Conservation (phyloP, 805 yeast species). For the Wickerhamiella galacta region DNA sequence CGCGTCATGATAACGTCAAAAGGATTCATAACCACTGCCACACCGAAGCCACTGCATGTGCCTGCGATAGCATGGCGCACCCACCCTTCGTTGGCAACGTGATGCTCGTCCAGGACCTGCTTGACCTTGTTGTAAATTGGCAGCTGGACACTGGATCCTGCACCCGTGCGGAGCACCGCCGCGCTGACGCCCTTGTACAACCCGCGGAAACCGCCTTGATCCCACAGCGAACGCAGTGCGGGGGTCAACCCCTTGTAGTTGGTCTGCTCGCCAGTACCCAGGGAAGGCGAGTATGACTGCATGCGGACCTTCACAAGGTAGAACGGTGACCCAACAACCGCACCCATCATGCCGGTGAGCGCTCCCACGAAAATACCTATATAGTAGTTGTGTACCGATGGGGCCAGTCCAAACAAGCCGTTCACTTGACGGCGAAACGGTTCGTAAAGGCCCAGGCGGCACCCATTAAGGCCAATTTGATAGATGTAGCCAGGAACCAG, state of each 20-base stretch:
- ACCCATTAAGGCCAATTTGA: slow-evolving; percentile 84
- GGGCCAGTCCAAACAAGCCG: slow-evolving; percentile 33
- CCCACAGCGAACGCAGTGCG: slow-evolving; percentile 48
- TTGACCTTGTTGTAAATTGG: slow-evolving; percentile 79
- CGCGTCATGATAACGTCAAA: slow-evolving; percentile 93
- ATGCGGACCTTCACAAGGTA: slow-evolving; percentile 87
- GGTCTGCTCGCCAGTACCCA: slow-evolving; percentile 81
- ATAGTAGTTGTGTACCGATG: slow-evolving; percentile 33
- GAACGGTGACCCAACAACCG: slow-evolving; percentile 77
- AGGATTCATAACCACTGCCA: slow-evolving; percentile 91
- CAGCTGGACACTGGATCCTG: slow-evolving; percentile 88
- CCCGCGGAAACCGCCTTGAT: slow-evolving; percentile 59
- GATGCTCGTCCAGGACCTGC: slow-evolving; percentile 35
- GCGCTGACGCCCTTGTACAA: slow-evolving; percentile 86
- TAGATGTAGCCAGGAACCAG: slow-evolving; percentile 75
- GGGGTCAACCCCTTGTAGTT: slow-evolving; percentile 54
- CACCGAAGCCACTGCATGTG: slow-evolving; percentile 76
- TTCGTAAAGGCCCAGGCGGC: slow-evolving; percentile 87
- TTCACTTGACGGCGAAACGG: slow-evolving; percentile 57
- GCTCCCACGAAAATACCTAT: slow-evolving; percentile 73
- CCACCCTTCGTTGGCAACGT: slow-evolving; percentile 40
- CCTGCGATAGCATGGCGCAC: slow-evolving; percentile 56
- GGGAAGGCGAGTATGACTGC: slow-evolving; percentile 67
- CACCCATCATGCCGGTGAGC: slow-evolving; percentile 75
- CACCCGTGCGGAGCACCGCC: slow-evolving; percentile 84